A percentile compares a stretch with the other conserved stretches of the same genome.
Evolutionary conservation across 75 land plant species (phyloP).

Genomic region (Azolla pinnata): DNA sequence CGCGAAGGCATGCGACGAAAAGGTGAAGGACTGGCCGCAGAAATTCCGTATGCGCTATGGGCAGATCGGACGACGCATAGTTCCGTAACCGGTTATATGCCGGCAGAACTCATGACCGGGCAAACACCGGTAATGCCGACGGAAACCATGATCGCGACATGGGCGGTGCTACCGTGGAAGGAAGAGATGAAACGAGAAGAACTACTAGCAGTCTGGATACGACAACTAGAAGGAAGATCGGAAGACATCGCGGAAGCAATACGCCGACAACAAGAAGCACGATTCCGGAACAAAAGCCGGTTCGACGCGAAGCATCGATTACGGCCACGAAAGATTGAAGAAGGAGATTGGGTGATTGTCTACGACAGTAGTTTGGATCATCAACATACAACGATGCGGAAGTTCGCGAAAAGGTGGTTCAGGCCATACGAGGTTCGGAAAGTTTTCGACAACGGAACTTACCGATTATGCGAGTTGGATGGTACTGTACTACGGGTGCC

Average conservation of each 20-base stretch:
- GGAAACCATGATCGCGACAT: not conserved
- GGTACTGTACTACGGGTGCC: not conserved
- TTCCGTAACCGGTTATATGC: constrained; percentile 5
- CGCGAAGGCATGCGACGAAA: not conserved
- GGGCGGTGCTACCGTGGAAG: not conserved
- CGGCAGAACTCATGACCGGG: not conserved
- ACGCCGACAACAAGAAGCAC: not conserved
- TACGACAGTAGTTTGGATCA: too few relatives aligned
- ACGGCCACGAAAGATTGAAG: not conserved
- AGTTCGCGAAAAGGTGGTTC: not conserved
- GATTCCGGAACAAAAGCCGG: not conserved
- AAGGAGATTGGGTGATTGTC: too few relatives aligned
- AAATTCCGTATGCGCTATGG: not conserved
- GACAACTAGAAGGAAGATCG: constrained; percentile 1
- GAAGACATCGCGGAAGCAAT: not conserved
- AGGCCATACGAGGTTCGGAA: not conserved
- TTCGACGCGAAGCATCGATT: constrained; percentile 4
- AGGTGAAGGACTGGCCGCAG: too few relatives aligned
- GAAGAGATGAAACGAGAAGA: not conserved
- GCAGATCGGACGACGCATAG: constrained; percentile 3
- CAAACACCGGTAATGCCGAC: constrained; percentile 1
- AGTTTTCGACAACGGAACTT: constrained; percentile 1
- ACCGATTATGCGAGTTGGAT: constrained; percentile 1
- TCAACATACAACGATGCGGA: not conserved
- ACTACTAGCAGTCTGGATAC: not conserved